These are phyloP conservation scores for Penicillium palitans DNA, from an alignment of 2,329 filamentous ascomycete species.

Conservation along the genomic window DNA sequence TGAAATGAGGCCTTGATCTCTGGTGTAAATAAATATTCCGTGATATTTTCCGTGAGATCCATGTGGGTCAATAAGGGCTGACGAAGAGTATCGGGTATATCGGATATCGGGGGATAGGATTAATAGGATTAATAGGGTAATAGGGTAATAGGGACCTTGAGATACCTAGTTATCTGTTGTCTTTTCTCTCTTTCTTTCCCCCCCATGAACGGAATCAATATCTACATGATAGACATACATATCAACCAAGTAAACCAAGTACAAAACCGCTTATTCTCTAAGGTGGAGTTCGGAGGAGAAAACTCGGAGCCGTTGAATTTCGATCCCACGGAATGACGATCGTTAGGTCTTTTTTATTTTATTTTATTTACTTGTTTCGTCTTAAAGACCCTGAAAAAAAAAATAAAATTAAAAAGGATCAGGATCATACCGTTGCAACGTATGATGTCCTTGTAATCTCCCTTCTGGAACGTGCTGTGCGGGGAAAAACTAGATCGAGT, in stretches of 20 bases:
- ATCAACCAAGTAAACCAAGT: neutral
- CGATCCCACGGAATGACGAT: constrained; percentile 10
- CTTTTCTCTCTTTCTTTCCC: neutral
- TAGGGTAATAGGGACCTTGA: no score
- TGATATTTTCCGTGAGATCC: neutral
- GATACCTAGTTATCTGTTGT: neutral
- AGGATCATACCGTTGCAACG: neutral
- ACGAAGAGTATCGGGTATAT: neutral
- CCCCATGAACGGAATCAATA: no score
- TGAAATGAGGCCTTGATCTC: constrained; percentile 15
- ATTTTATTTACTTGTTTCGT: neutral
- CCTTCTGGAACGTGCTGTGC: constrained; percentile 5
- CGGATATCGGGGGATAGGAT: neutral
- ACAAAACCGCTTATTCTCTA: no score
- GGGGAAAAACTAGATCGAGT: constrained; percentile 7
- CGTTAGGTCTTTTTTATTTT: neutral
- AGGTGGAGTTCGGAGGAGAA: constrained; percentile 22
- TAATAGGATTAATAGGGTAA: neutral
- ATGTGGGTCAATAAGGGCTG: neutral
- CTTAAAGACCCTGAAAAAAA: neutral
- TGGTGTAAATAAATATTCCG: no score
- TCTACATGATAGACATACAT: neutral
- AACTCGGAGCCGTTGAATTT: constrained; percentile 26
- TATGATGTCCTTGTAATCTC: constrained; percentile 2
- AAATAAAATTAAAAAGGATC: neutral